Evolutionary conservation across 345 rosid species (phyloP).

Genomic region (Syzygium grande): DNA sequence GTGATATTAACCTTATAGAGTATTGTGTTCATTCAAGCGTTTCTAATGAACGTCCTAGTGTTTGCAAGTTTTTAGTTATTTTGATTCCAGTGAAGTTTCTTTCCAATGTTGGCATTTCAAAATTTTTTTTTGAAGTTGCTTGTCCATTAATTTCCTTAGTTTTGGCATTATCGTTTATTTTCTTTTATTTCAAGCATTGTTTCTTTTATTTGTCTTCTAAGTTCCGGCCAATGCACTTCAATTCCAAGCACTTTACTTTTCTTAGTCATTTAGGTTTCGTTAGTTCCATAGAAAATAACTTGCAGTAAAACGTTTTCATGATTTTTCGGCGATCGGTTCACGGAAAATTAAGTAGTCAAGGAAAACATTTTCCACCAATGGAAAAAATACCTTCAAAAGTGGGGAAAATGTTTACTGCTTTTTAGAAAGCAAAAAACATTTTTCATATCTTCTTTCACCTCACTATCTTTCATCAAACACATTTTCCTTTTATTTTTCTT

Average conservation of each 20-base stretch:
- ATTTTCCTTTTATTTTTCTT: too few species aligned
- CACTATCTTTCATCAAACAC: too few species aligned
- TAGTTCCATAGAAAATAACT: too few species aligned
- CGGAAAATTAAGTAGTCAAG: too few species aligned
- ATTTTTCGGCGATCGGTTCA: too few species aligned
- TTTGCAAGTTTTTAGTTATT: background rate
- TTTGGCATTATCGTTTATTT: background rate
- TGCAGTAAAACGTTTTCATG: too few species aligned
- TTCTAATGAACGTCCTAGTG: fast-evolving
- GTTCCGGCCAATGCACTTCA: background rate
- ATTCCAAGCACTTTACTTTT: background rate
- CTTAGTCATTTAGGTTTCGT: too few species aligned
- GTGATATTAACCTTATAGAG: background rate
- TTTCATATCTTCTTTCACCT: too few species aligned
- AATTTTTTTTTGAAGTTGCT: background rate
- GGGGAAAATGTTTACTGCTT: too few species aligned
- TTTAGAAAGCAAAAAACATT: too few species aligned
- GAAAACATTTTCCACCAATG: too few species aligned
- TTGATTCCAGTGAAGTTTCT: background rate
- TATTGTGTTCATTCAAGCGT: background rate
- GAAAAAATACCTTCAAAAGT: too few species aligned
- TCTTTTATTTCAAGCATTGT: background rate
- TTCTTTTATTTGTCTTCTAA: background rate
- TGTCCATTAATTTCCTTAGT: background rate
- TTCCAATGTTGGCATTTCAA: background rate